Evolutionary conservation across 1,284 basidiomycete genomes (phyloP).

Genomic region (Ganoderma resinaceum): DNA sequence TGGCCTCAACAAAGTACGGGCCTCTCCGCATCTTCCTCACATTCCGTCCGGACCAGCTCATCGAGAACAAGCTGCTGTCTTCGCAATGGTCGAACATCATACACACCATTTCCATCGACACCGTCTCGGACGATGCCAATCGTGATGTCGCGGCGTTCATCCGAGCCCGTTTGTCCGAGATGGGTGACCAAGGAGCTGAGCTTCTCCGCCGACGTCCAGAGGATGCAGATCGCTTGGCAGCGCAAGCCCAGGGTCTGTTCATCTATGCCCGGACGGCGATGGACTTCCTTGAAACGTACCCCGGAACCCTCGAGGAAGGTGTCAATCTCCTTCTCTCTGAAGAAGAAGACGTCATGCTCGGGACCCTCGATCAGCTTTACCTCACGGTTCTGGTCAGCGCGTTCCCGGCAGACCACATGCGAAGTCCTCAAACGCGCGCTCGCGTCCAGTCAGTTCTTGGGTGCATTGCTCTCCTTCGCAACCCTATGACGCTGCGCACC

Average conservation of each 20-base stretch:
- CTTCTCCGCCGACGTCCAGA: neutral
- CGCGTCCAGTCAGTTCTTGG: constrained; percentile 4
- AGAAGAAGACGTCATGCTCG: neutral
- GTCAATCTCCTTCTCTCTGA: constrained; percentile 13
- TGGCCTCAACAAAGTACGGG: neutral
- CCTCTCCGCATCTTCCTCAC: constrained; percentile 9
- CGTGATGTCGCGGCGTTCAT: constrained; percentile 21
- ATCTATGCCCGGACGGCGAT: constrained; percentile 18
- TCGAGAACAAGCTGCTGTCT: constrained; percentile 1
- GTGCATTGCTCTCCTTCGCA: constrained; percentile 6
- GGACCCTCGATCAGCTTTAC: constrained; percentile 15
- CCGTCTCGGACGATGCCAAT: neutral
- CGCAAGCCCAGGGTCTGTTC: constrained; percentile 22
- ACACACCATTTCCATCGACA: constrained; percentile 11
- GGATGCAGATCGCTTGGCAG: constrained; percentile 7
- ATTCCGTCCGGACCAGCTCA: neutral
- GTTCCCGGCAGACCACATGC: neutral
- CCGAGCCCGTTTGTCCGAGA: constrained; percentile 2
- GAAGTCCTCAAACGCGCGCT: neutral
- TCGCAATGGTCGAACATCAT: neutral
- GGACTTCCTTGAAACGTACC: constrained; percentile 15
- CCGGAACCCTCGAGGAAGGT: constrained; percentile 8
- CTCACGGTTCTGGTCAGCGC: neutral
- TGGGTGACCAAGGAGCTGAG: neutral
- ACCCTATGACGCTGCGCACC: constrained; percentile 5